A percentile compares a stretch with the other conserved stretches of the same genome.
phyloP scores from a whole-genome alignment of 2,329 filamentous ascomycete genomes.

The Scopulariopsis brevicaulis region DNA sequence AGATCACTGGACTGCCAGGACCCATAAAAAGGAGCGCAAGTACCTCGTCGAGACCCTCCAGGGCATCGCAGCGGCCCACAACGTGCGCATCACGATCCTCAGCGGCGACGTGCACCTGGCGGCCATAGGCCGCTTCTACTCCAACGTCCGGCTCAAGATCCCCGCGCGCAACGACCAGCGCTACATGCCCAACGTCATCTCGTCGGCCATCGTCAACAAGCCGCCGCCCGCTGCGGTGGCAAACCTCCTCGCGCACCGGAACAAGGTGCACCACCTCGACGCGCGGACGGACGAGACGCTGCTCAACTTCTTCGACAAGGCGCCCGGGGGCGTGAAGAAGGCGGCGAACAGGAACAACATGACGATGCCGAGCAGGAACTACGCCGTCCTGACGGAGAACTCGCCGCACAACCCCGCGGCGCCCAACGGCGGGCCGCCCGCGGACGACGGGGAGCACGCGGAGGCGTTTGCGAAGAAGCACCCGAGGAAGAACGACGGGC shows the following conservation, averaged over 20 bases:
- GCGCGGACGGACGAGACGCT: constrained; percentile 80
- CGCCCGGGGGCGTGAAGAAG: constrained; percentile 69
- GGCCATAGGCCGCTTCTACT: constrained; percentile 89
- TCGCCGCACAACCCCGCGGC: constrained; percentile 38
- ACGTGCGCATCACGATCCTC: constrained; percentile 81
- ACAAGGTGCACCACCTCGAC: constrained; percentile 66
- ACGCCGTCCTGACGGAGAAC: constrained; percentile 83
- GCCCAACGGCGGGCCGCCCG: not conserved
- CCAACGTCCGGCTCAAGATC: constrained; percentile 68
- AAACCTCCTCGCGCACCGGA: constrained; percentile 81
- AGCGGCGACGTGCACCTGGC: constrained; percentile 91
- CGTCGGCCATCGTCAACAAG: constrained; percentile 81
- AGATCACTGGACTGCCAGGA: constrained; percentile 40
- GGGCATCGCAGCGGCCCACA: constrained; percentile 72
- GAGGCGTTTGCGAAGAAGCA: constrained; percentile 8
- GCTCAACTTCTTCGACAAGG: constrained; percentile 82
- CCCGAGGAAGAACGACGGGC: constrained; percentile 47
- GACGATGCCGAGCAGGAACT: constrained; percentile 90
- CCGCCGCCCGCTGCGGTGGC: constrained; percentile 80
- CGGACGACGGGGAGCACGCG: not conserved
- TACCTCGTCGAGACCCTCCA: constrained; percentile 73
- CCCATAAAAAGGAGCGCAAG: constrained; percentile 82
- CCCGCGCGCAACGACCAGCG: constrained; percentile 74
- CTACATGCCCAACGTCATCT: constrained; percentile 92
- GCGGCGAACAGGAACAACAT: constrained; percentile 66